Base-by-base conservation (phyloP, 768 basidiomycete species). In the Mycena floridula region DNA sequence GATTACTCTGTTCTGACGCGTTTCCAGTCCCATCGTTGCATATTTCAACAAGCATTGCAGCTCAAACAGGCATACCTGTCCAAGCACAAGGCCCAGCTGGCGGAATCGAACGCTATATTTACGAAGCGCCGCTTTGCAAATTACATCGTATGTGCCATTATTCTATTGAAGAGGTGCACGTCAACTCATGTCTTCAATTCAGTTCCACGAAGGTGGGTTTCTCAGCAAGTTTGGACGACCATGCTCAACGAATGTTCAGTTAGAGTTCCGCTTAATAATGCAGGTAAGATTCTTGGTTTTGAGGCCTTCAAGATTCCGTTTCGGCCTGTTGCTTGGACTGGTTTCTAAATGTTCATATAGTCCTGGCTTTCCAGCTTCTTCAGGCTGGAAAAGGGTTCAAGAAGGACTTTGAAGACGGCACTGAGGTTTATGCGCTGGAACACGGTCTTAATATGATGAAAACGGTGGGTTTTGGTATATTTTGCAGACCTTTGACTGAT, bases 221-320 rank as follows among this genome's bases (percentile, higher is more conserved):
- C n/a, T n/a, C n/a, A n/a, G n/a, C n/a, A n/a, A n/a, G n/a, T n/a
- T n/a, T n/a, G n/a, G n/a, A n/a, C n/a, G n/a, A n/a, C n/a, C n/a
- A n/a, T n/a, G n/a, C n/a, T n/a, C n/a, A n/a, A n/a, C n/a, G n/a
- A n/a, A n/a, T n/a, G n/a, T n/a, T n/a, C n/a, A 48, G 74, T 76
- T 37, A 61, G 75, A 25, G 74, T 77, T 2, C 75, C 74, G 23
- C 64, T 77, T 51, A 76, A 76, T 50, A 73, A 73, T 11, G 73
- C 73, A 2, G 53, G 59, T 64, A 4, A 4, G 48, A n/a, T 11
- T 16, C 13, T n/a, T 15, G 13, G 27, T 8, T 25, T 40, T 41
- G 37, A 48, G 25, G 15, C 9, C 15, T 37, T n/a, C n/a, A n/a
- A n/a, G n/a, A n/a, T n/a, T n/a, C n/a, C n/a, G n/a, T n/a, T n/a